Conservation (phyloP, 805 yeast species). For the Clavispora santaluciae region DNA sequence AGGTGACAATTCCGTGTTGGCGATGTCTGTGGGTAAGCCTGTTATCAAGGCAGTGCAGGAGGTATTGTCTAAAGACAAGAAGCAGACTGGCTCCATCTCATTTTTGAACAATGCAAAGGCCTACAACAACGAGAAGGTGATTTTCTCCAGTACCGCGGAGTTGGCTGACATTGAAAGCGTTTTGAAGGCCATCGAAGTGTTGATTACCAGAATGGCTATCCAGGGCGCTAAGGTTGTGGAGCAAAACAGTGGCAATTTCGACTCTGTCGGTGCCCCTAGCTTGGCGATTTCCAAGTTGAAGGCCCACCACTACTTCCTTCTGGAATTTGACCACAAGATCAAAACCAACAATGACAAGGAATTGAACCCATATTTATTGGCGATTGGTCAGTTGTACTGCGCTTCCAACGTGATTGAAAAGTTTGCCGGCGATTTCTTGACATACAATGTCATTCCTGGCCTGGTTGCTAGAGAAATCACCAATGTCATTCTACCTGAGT, state of each 20-base stretch:
- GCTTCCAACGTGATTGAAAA: constrained; percentile 16
- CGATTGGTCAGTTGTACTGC: constrained; percentile 16
- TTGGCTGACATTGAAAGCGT: constrained; percentile 11
- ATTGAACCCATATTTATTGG: constrained; percentile 12
- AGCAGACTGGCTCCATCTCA: constrained; percentile 13
- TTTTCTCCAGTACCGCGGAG: constrained; percentile 8
- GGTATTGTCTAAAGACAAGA: constrained; percentile 12
- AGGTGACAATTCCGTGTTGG: constrained; percentile 20
- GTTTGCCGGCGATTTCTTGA: constrained; percentile 16
- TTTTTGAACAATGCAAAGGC: constrained; percentile 16
- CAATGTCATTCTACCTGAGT: constrained; percentile 13
- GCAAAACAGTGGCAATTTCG: constrained; percentile 14
- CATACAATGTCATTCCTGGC: constrained; percentile 12
- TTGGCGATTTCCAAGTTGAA: constrained; percentile 17
- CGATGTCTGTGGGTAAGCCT: constrained; percentile 19
- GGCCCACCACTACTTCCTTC: constrained; percentile 17
- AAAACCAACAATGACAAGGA: constrained; percentile 8
- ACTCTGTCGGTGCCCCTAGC: constrained; percentile 17
- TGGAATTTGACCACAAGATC: constrained; percentile 10
- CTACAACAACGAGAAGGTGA: constrained; percentile 10
- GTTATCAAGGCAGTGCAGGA: constrained; percentile 13
- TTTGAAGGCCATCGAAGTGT: constrained; percentile 14
- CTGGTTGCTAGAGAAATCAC: constrained; percentile 13
- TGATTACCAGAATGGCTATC: constrained; percentile 17
- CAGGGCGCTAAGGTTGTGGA: constrained; percentile 14